phyloP scores from a whole-genome alignment of 768 basidiomycete species.

The Mycena capillaripes region DNA sequence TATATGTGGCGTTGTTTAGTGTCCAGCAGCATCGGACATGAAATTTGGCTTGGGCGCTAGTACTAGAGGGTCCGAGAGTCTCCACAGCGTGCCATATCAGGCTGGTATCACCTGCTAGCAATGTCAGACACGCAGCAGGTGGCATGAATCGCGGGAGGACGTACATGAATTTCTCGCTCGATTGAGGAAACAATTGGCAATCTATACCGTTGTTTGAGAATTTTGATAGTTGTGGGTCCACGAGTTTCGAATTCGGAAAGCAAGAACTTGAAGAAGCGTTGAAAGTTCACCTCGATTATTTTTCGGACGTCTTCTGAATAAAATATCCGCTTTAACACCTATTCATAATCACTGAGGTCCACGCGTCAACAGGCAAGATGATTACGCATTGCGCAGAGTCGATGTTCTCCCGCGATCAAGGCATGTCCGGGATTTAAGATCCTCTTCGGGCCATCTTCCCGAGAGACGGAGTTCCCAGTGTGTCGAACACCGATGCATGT shows the following conservation, averaged over 20 bases:
- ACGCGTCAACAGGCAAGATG: not conserved
- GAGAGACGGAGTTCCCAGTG: too few species aligned
- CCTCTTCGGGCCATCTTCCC: too few species aligned
- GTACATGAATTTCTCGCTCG: not conserved
- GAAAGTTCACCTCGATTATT: not conserved
- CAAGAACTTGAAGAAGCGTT: not conserved
- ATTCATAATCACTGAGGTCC: too few species aligned
- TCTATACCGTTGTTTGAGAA: too few species aligned
- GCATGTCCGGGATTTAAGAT: not conserved
- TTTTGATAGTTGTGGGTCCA: not conserved
- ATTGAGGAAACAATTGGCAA: too few species aligned
- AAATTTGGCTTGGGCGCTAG: not conserved
- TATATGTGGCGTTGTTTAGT: not conserved
- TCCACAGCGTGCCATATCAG: not conserved
- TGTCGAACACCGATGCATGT: too few species aligned
- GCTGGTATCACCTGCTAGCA: not conserved
- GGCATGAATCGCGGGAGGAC: not conserved
- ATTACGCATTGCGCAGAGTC: too few species aligned
- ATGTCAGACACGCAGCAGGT: not conserved
- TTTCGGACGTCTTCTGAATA: not conserved
- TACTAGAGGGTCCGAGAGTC: too few species aligned
- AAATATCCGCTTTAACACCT: not conserved
- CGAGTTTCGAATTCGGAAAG: too few species aligned
- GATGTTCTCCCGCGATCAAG: slow-evolving; percentile 2
- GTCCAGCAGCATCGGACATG: not conserved